These are phyloP conservation scores for Paraglomus brasilianum DNA, from an alignment of 192 early-diverging fungal genomes.

Conservation along the genomic window DNA sequence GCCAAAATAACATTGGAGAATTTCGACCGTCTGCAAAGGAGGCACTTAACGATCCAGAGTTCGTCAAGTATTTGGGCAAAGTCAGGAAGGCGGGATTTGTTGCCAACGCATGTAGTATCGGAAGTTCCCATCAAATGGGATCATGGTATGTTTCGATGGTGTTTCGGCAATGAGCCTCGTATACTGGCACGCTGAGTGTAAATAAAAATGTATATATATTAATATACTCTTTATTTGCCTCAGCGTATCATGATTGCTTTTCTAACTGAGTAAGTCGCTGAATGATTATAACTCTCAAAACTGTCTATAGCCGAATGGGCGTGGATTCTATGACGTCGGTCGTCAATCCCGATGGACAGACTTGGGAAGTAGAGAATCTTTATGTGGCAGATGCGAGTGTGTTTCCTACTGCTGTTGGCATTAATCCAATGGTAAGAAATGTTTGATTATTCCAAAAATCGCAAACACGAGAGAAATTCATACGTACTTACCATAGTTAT, in stretches of 20 bases:
- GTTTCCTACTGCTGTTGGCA: conserved; percentile 73
- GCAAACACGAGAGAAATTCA: neutral
- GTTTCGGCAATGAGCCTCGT: too few species aligned
- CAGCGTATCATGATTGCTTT: neutral
- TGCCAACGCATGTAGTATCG: conserved; percentile 38
- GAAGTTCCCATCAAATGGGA: conserved; percentile 69
- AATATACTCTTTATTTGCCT: neutral
- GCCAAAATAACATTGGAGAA: conserved; percentile 45
- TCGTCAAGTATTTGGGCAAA: conserved; percentile 32
- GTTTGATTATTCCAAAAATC: neutral
- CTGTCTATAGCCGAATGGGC: conserved; percentile 59
- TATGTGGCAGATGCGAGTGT: conserved; percentile 72
- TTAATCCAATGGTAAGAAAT: conserved; percentile 58
- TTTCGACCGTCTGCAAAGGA: conserved; percentile 39
- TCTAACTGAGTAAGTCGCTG: neutral
- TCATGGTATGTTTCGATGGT: conserved; percentile 43
- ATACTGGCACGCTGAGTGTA: too few species aligned
- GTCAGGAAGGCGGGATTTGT: conserved; percentile 37
- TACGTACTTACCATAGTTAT: neutral
- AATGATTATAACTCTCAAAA: too few species aligned
- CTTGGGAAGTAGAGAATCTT: conserved; percentile 70
- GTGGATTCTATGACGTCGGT: conserved; percentile 51
- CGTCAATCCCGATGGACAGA: conserved; percentile 66
- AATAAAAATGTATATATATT: too few species aligned
- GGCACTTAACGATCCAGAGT: conserved; percentile 36